Evolutionary conservation across 306 rosid species (phyloP), one percentile per base, ranked within the genome.

Genomic region (Sicyos edulis): DNA sequence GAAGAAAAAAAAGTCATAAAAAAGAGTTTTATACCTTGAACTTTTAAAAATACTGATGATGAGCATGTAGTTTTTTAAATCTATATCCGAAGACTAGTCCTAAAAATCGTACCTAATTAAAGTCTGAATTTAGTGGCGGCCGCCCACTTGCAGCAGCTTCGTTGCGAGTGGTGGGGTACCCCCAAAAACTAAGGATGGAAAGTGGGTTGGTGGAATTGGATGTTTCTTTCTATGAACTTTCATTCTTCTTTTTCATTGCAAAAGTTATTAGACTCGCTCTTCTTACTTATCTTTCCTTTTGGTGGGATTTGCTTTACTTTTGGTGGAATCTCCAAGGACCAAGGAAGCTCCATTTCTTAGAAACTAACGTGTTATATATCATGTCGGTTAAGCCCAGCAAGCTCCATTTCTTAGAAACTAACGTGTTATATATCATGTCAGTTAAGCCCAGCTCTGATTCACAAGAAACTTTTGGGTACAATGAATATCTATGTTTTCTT

Each of bases 281-380:
- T 60, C 37, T 32, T 32, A 32, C 66, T 60, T 29, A 60, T 60
- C 69, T 64, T 19, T 24, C 70, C 12, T 40, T 37, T 66, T 19
- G 54, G 53, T 66, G 72, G 55, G 29, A 10, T 47, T 64, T 21
- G 20, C 57, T 71, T 77, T 52, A 55, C 13, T 44, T 73, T 17
- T 63, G 34, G 21, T 58, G 62, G 56, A 40, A 75, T 59, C 82
- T 83, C 78, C 86, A 26, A 80, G 74, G 56, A 77, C 51, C 56
- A 72, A 5, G 82, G 84, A n/a, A n/a, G n/a, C n/a, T n/a, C n/a
- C n/a, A n/a, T n/a, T n/a, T n/a, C n/a, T n/a, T n/a, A n/a, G n/a
- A n/a, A n/a, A n/a, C n/a, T n/a, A n/a, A n/a, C n/a, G n/a, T 32
- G 37, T 32, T 32, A 32, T 37, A 37, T 8, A 37, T 37, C 44